Evolutionary conservation across 2,329 filamentous ascomycete species (phyloP).

Genomic region (Corniculantispora saksenae): DNA sequence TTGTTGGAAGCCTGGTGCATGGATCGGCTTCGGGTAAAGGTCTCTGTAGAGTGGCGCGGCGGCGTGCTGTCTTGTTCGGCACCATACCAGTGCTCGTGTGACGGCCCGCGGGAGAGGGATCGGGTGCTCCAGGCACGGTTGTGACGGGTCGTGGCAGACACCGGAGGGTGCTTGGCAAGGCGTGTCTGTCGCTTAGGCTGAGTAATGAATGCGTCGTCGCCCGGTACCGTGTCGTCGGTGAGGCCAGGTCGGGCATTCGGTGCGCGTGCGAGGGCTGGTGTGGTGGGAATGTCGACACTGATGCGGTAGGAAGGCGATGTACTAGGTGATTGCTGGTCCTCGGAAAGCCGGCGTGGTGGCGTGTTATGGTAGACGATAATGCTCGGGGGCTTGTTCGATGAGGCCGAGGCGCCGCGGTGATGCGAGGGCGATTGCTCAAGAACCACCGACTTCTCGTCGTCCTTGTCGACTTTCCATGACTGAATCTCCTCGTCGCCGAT

Average conservation of each 20-base stretch:
- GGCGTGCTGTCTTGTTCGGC: slow-evolving; percentile 34
- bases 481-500: slow-evolving; percentile 67
- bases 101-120: slow-evolving; percentile 43
- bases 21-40: slow-evolving; percentile 23
- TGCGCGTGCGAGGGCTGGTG: slow-evolving; percentile 58
- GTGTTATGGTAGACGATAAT: slow-evolving; percentile 54
- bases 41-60: slow-evolving; percentile 36
- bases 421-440: slow-evolving; percentile 22
- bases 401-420: slow-evolving; percentile 28
- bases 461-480: slow-evolving; percentile 55
- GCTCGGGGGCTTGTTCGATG: slow-evolving; percentile 49
- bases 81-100: slow-evolving; percentile 40
- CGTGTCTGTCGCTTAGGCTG: slow-evolving; percentile 54
- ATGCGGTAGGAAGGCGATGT: slow-evolving; percentile 39
- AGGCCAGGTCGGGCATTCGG: slow-evolving; percentile 64
- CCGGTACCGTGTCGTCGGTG: slow-evolving; percentile 62
- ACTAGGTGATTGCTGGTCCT: slow-evolving; percentile 31
- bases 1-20: slow-evolving; percentile 21
- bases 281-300: slow-evolving; percentile 48
- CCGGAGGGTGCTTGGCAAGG: slow-evolving; percentile 50
- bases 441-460: slow-evolving; percentile 34
- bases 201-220: slow-evolving; percentile 60
- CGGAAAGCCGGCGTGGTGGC: slow-evolving; percentile 27
- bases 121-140: slow-evolving; percentile 46
- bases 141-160: slow-evolving; percentile 32